Evolutionary conservation across 1,284 basidiomycete species (phyloP).

Genomic region (Puccinia triticina): DNA sequence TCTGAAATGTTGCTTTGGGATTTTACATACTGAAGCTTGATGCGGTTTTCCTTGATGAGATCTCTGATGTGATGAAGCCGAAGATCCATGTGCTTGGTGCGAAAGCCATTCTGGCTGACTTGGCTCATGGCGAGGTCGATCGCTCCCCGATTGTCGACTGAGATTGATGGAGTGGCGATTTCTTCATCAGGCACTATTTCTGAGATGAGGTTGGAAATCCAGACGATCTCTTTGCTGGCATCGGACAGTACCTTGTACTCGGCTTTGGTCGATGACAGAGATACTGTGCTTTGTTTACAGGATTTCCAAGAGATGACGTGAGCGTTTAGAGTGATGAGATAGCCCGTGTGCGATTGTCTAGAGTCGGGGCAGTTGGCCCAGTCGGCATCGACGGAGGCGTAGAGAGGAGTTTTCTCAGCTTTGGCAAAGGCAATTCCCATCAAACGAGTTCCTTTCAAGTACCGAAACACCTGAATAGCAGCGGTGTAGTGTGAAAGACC

Average conservation of each 20-base stretch:
- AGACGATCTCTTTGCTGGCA: not conserved
- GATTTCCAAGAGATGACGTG: conserved; percentile 9
- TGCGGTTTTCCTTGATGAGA: conserved; percentile 57
- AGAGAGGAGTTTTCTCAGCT: not conserved
- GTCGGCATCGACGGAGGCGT: not conserved
- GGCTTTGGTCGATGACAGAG: not conserved
- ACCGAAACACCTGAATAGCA: not conserved
- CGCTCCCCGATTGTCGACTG: conserved; percentile 62
- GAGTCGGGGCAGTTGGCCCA: not conserved
- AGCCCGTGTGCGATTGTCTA: conserved; percentile 4
- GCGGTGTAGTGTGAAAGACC: too few relatives aligned
- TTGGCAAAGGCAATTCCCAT: not conserved
- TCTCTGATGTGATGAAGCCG: conserved; percentile 59
- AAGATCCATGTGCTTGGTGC: too few relatives aligned
- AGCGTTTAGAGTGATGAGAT: not conserved
- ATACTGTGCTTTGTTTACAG: not conserved
- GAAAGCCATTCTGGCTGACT: too few relatives aligned
- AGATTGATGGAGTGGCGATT: conserved; percentile 54
- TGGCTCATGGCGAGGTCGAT: too few relatives aligned
- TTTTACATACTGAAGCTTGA: too few relatives aligned
- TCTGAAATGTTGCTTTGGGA: not conserved
- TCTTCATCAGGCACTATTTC: not conserved
- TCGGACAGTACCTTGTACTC: conserved; percentile 18
- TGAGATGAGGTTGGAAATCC: not conserved
- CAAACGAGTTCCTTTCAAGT: not conserved